These are phyloP conservation scores for Pseudogymnoascus sp. DNA, from an alignment of 2,329 filamentous ascomycete species.

Conservation along the genomic window DNA sequence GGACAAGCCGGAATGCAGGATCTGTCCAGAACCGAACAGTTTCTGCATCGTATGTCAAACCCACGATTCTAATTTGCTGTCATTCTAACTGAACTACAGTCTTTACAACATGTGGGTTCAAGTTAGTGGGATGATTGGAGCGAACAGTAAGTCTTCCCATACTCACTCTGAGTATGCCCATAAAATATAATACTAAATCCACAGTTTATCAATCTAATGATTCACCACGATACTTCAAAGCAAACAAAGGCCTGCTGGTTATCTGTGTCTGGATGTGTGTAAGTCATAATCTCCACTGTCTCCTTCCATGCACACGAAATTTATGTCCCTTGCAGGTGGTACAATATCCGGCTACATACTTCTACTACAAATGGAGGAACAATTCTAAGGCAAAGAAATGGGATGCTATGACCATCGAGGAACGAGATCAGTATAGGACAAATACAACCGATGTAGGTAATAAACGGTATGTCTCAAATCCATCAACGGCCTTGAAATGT, in stretches of 20 bases:
- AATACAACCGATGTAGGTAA: no score
- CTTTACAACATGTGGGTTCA: neutral
- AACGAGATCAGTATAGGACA: no score
- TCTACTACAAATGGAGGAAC: neutral
- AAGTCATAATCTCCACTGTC: neutral
- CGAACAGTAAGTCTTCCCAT: neutral
- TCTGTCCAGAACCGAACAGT: conserved; percentile 54
- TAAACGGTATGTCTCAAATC: no score
- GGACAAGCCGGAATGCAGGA: conserved; percentile 50
- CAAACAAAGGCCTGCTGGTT: neutral
- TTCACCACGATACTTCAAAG: neutral
- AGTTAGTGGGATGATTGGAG: neutral
- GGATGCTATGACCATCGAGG: conserved; percentile 29
- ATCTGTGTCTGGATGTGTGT: neutral
- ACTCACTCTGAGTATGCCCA: neutral
- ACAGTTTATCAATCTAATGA: neutral
- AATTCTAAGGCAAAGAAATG: conserved; percentile 29
- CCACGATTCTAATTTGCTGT: neutral
- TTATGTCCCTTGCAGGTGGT: neutral
- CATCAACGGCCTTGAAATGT: no score
- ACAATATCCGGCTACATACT: neutral
- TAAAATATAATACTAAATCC: neutral
- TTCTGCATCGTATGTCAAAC: neutral
- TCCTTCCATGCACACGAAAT: neutral
- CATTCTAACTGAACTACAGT: neutral